phyloP scores from a whole-genome alignment of 495 filamentous ascomycete species.

The Thozetella sp. region DNA sequence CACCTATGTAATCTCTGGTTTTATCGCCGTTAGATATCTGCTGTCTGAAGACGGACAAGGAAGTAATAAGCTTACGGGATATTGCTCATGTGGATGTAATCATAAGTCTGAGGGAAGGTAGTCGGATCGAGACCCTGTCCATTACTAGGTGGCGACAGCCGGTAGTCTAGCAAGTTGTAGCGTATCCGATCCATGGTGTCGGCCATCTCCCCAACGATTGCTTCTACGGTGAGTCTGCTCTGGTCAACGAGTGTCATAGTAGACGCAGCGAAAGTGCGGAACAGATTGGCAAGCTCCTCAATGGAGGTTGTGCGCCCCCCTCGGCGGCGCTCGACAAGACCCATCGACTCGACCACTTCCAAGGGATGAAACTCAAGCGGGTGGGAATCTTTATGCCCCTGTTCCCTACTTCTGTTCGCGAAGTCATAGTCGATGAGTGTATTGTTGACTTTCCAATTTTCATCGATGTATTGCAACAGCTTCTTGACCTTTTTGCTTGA shows the following conservation, averaged over 20 bases:
- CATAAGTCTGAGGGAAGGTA: slow-evolving; percentile 24
- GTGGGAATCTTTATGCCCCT: not conserved
- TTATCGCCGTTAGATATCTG: not conserved
- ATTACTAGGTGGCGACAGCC: slow-evolving; percentile 7
- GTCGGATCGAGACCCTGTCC: not conserved
- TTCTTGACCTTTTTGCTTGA: slow-evolving; percentile 2
- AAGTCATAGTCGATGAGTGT: slow-evolving; percentile 25
- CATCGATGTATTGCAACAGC: slow-evolving; percentile 18
- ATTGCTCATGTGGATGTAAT: slow-evolving; percentile 32
- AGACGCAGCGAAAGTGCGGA: slow-evolving; percentile 10
- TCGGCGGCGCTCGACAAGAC: not conserved
- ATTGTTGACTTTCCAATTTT: slow-evolving; percentile 27
- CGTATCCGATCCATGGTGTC: slow-evolving; percentile 24
- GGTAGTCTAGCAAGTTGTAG: slow-evolving; percentile 15
- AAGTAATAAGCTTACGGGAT: slow-evolving; percentile 27
- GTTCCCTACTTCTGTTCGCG: not conserved
- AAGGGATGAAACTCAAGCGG: slow-evolving; percentile 1
- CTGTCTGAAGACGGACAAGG: not conserved
- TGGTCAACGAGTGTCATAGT: slow-evolving; percentile 11
- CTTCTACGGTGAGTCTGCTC: slow-evolving; percentile 14
- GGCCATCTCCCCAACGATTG: slow-evolving; percentile 21
- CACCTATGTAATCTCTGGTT: slow-evolving; percentile 33
- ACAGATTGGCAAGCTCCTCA: not conserved
- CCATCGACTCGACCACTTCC: not conserved
- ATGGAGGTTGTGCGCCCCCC: not conserved